Conservation (phyloP, 805 yeast genomes). For the Ogataea neopini region DNA sequence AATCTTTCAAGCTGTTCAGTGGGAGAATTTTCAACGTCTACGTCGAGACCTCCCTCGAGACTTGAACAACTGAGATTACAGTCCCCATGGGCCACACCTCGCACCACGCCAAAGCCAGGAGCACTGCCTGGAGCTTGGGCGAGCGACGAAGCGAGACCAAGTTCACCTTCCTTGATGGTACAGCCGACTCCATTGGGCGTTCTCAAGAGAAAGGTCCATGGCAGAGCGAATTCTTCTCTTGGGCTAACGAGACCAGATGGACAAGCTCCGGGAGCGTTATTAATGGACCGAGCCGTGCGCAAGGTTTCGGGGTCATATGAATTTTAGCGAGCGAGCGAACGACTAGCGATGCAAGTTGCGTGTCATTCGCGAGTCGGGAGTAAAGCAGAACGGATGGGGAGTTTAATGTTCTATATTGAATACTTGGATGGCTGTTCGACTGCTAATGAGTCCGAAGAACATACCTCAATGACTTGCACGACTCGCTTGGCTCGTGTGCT, state of each 20-base stretch:
- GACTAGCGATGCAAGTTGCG: too few relatives aligned
- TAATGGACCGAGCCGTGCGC: slow-evolving; percentile 10
- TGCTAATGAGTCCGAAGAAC: too few relatives aligned
- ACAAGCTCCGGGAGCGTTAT: not conserved
- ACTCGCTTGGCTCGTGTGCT: too few relatives aligned
- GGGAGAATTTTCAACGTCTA: slow-evolving; percentile 2
- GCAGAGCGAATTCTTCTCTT: slow-evolving; percentile 26
- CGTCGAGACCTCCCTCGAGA: slow-evolving; percentile 17
- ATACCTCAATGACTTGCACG: too few relatives aligned
- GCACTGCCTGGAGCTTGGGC: not conserved
- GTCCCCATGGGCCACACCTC: not conserved
- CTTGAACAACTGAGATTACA: slow-evolving; percentile 15
- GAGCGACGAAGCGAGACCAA: not conserved
- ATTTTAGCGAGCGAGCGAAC: too few relatives aligned
- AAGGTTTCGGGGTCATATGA: slow-evolving; percentile 33
- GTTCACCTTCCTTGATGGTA: slow-evolving; percentile 14
- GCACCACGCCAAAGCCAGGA: slow-evolving; percentile 1
- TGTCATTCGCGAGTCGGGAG: too few relatives aligned
- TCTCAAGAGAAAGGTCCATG: slow-evolving; percentile 24
- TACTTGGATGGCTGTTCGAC: too few relatives aligned
- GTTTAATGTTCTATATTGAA: too few relatives aligned
- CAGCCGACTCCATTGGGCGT: slow-evolving; percentile 25
- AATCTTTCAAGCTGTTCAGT: slow-evolving; percentile 1
- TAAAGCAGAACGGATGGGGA: too few relatives aligned
- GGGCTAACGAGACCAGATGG: slow-evolving; percentile 9